Percentiles rank a stretch among this genome's conserved stretches.
These are phyloP conservation scores for Rhizopogon vinicolor DNA, from an alignment of 768 basidiomycete species.

Conservation along the genomic window DNA sequence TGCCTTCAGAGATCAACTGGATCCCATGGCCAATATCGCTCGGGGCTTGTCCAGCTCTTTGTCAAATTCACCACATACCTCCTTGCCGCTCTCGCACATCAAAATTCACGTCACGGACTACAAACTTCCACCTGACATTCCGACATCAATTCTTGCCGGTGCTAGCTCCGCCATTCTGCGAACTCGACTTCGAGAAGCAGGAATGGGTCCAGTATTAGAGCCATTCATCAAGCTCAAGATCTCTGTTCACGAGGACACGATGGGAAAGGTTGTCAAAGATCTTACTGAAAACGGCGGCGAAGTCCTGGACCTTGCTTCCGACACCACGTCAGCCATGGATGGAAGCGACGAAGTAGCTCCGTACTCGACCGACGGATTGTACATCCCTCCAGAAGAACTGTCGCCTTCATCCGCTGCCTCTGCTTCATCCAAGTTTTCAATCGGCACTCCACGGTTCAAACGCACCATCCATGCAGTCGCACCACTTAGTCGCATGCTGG, in stretches of 20 bases:
- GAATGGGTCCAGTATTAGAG: constrained; percentile 73
- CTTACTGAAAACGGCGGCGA: constrained; percentile 84
- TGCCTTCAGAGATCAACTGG: constrained; percentile 34
- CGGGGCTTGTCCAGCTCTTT: constrained; percentile 68
- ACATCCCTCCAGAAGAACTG: constrained; percentile 70
- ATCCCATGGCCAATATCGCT: constrained; percentile 51
- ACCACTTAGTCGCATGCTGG: constrained; percentile 77
- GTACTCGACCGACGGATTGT: constrained; percentile 60
- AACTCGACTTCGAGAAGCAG: constrained; percentile 53
- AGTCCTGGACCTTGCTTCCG: constrained; percentile 59
- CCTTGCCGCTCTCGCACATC: constrained; percentile 62
- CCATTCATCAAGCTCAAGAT: constrained; percentile 72
- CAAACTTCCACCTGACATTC: constrained; percentile 35
- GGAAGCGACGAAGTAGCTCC: constrained; percentile 34
- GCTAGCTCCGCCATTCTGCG: constrained; percentile 64
- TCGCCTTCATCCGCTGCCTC: constrained; percentile 59
- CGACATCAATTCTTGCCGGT: constrained; percentile 55
- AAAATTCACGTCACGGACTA: constrained; percentile 50
- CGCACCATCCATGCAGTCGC: constrained; percentile 69
- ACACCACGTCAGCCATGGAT: constrained; percentile 29
- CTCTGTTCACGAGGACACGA: constrained; percentile 56
- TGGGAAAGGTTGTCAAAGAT: constrained; percentile 80
- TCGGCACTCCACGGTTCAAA: constrained; percentile 39
- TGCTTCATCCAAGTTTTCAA: constrained; percentile 20
- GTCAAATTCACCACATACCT: constrained; percentile 76